Evolutionary conservation across 163 green algal genomes (phyloP).

Genomic region (Volvox carteri): DNA sequence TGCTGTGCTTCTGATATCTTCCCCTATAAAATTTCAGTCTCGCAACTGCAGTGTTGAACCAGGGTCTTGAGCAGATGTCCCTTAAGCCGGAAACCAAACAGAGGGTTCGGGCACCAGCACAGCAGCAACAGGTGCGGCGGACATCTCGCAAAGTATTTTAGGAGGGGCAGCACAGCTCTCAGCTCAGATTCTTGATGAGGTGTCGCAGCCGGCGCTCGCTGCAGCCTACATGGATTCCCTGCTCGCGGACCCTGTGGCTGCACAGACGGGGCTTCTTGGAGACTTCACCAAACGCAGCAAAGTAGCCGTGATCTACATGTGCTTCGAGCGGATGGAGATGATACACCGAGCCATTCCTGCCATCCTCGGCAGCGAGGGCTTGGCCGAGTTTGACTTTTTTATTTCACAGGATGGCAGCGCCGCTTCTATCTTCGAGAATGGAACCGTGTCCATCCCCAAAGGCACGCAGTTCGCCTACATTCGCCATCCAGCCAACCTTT

Average conservation of each 20-base stretch:
- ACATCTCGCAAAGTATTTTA: no score
- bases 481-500: not conserved
- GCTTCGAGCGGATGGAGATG: slow-evolving; percentile 21
- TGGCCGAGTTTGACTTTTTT: not conserved
- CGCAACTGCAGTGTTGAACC: no score
- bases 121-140: no score
- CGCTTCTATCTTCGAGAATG: not conserved
- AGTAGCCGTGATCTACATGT: slow-evolving; percentile 22
- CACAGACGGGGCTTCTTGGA: not conserved
- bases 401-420: slow-evolving; percentile 17
- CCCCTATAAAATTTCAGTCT: no score
- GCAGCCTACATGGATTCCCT: not conserved
- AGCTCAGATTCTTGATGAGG: not conserved
- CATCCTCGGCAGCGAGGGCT: slow-evolving; percentile 8
- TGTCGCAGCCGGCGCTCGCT: not conserved
- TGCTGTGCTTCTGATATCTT: no score
- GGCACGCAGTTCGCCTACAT: not conserved
- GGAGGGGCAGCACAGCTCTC: not conserved
- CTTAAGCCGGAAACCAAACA: no score
- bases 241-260: not conserved
- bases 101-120: no score
- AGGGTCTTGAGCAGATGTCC: no score
- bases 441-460: not conserved
- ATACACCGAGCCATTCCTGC: not conserved
- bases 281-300: not conserved